Base-by-base conservation (phyloP, 148 eudicot genomes). In the Amaranthus cruentus region DNA sequence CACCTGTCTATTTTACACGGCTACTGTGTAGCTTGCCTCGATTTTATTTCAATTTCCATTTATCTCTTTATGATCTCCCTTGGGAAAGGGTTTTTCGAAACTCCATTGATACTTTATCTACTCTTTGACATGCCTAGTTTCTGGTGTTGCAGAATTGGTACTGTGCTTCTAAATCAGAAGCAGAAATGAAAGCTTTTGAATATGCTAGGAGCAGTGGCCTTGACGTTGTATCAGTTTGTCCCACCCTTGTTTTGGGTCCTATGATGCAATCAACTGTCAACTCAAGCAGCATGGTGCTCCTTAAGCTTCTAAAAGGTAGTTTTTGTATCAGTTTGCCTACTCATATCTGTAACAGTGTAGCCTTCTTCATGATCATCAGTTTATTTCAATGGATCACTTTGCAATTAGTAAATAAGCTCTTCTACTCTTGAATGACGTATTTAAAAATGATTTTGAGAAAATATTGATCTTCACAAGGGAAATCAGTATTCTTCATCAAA, bases 221-320 rank as follows among this genome's bases (percentile, higher is more conserved):
- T 13, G 86, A 89, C 79, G 59, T 94, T 49, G 89, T 91, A 56
- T 71, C 91, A 15, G 82, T 89, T 54, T 85, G 88, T 69, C 98
- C 98, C 11, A 71, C 81, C 50, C 76, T 80, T 64, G 84, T 89
- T 55, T 62, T 83, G 47, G 98, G 98, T 21, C 97, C 98, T 49
- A 77, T 89, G 84, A 74, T 91, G 76, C 97, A 91, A 70, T 69
- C 83, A 47, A 74, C 82, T 66, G 68, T 68, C 71, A 94, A 91
- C 71, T 49, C 97, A 64, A 94, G 98, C 80, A 94, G 90, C 70
- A 66, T 88, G 83, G 73, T 65, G 71, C 91, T 94, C 43, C 47
- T 85, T n/a, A 89, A 87, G 82, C 89, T 89, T 70, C 80, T 91
- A 81, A 91, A 78, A 87, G 98, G 97, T 91, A 81, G 28, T 38